Evolutionary conservation across 2,329 filamentous ascomycete species (phyloP).

Genomic region (Fusarium staphyleae): DNA sequence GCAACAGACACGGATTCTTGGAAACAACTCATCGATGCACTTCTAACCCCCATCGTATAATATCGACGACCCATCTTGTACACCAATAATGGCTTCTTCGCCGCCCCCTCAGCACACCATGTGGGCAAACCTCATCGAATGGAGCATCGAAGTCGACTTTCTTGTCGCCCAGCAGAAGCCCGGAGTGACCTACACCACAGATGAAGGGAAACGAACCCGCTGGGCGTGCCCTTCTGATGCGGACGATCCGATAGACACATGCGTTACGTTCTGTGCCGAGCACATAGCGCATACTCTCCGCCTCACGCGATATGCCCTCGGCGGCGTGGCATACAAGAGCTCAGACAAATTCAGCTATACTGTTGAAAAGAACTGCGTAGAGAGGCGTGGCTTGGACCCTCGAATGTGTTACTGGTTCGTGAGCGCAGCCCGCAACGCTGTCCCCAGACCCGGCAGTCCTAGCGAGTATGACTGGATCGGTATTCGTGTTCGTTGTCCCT

Average conservation of each 20-base stretch:
- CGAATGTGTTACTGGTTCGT: constrained; percentile 23
- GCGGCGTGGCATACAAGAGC: constrained; percentile 15
- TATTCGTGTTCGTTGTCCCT: constrained; percentile 37
- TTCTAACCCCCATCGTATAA: background rate
- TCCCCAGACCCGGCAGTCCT: constrained; percentile 17
- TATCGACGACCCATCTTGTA: background rate
- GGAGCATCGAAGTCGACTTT: constrained; percentile 36
- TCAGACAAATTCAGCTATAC: background rate
- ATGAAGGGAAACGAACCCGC: background rate
- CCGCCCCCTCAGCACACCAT: background rate
- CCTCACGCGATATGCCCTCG: background rate
- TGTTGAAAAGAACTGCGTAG: background rate
- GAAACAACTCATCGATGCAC: background rate
- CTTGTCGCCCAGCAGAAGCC: constrained; percentile 32
- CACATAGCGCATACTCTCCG: background rate
- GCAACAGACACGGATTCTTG: background rate
- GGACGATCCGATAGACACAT: constrained; percentile 11
- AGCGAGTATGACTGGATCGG: constrained; percentile 40
- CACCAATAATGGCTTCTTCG: background rate
- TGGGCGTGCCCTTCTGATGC: constrained; percentile 32
- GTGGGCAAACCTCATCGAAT: constrained; percentile 14
- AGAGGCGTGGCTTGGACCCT: background rate
- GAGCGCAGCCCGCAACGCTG: constrained; percentile 18
- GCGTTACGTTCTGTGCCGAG: constrained; percentile 18
- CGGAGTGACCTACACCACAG: constrained; percentile 1